Conservation (phyloP, 2,329 filamentous ascomycete species). For the Pseudomassariella vexata region DNA sequence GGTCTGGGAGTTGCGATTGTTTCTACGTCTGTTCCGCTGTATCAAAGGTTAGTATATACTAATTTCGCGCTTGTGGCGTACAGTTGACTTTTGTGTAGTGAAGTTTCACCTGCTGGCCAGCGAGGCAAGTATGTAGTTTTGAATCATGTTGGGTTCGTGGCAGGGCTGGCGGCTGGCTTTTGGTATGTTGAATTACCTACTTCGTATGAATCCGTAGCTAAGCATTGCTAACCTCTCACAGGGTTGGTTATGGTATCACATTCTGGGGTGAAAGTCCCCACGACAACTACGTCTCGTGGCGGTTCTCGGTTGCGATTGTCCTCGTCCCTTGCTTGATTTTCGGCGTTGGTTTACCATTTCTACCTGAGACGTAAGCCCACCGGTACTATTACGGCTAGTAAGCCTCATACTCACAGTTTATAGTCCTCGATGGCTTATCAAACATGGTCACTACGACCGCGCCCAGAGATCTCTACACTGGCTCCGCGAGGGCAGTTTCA, state of each 20-base stretch:
- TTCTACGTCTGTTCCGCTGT: constrained; percentile 51
- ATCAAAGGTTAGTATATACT: constrained; percentile 39
- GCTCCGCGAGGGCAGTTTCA: constrained; percentile 40
- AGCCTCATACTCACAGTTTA: neutral
- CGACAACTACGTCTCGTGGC: constrained; percentile 42
- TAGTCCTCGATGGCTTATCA: constrained; percentile 53
- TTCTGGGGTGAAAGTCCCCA: constrained; percentile 42
- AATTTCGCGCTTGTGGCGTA: neutral
- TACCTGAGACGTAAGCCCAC: constrained; percentile 45
- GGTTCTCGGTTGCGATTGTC: constrained; percentile 45
- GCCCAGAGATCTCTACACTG: constrained; percentile 39
- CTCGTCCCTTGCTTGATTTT: constrained; percentile 46
- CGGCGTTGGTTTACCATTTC: constrained; percentile 40
- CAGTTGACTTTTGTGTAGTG: constrained; percentile 29
- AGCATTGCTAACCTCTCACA: constrained; percentile 16
- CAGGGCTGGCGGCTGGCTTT: constrained; percentile 46
- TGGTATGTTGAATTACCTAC: constrained; percentile 33
- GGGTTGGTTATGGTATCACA: constrained; percentile 51
- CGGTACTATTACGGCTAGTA: too few species aligned
- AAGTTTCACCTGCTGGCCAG: constrained; percentile 47
- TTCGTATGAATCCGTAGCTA: neutral
- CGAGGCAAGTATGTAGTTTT: constrained; percentile 52
- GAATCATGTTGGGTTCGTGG: constrained; percentile 54
- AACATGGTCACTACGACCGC: constrained; percentile 35
- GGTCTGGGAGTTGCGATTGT: constrained; percentile 49